These are phyloP conservation scores for Jackrogersella minutella DNA, from an alignment of 495 filamentous ascomycete species.

Conservation along the genomic window DNA sequence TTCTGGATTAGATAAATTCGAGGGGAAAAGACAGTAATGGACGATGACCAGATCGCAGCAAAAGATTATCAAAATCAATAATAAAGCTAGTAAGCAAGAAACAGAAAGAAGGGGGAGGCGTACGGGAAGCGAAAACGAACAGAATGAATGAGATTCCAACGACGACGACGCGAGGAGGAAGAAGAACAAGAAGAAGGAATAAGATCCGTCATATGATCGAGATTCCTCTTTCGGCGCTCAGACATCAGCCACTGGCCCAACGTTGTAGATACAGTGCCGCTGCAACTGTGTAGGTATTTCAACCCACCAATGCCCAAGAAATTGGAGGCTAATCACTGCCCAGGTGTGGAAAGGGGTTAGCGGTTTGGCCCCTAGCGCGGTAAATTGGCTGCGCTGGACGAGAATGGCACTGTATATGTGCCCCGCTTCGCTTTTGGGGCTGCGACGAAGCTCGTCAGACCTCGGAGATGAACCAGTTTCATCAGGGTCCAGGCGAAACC, in stretches of 20 bases:
- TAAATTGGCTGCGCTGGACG: background rate
- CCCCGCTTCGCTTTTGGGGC: conserved; percentile 6
- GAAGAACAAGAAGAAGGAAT: background rate
- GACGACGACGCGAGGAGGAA: conserved; percentile 12
- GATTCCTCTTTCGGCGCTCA: background rate
- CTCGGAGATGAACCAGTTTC: conserved; percentile 34
- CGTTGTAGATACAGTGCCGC: conserved; percentile 19
- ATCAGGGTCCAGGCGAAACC: conserved; percentile 23
- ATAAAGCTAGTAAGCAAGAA: background rate
- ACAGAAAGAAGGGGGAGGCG: background rate
- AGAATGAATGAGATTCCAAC: conserved; percentile 8
- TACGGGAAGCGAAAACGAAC: background rate
- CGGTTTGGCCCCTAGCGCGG: conserved; percentile 5
- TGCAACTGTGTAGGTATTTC: conserved; percentile 11
- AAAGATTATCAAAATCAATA: conserved; percentile 15
- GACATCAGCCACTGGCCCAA: background rate
- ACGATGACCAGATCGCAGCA: conserved; percentile 36
- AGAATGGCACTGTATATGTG: conserved; percentile 9
- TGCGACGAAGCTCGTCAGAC: conserved; percentile 20
- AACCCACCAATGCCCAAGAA: background rate
- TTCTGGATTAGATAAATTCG: too few relatives aligned
- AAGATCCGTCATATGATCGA: conserved; percentile 25
- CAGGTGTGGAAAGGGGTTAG: background rate
- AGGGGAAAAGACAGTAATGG: conserved; percentile 13
- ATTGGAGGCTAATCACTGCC: conserved; percentile 11